Conservation (phyloP, 2,329 filamentous ascomycete genomes). For the Monilinia polystroma region DNA sequence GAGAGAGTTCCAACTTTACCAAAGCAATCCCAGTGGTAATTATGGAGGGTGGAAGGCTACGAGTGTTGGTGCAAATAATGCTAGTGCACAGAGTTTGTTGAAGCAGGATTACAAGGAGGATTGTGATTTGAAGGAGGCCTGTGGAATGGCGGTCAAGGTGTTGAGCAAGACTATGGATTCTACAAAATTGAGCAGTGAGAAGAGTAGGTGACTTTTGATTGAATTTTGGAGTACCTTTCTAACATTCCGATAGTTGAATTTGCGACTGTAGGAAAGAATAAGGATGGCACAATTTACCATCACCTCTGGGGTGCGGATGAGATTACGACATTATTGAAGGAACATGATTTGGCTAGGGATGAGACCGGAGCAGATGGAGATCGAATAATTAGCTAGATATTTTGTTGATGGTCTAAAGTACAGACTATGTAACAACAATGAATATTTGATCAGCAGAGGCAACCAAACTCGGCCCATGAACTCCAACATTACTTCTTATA, state of each 20-base stretch:
- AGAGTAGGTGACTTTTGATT: conserved; percentile 65
- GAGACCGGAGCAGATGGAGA: conserved; percentile 48
- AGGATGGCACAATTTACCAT: conserved; percentile 96
- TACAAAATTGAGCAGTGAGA: conserved; percentile 97
- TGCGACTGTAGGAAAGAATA: conserved; percentile 93
- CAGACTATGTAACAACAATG: conserved; percentile 37
- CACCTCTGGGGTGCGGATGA: conserved; percentile 96
- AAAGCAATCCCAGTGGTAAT: conserved; percentile 98
- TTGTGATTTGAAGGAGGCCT: conserved; percentile 92
- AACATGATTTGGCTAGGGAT: conserved; percentile 90
- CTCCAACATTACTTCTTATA: not conserved
- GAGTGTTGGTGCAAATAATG: conserved; percentile 96
- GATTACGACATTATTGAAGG: conserved; percentile 89
- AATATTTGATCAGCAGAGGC: conserved; percentile 23
- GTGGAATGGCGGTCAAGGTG: conserved; percentile 96
- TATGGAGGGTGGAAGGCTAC: conserved; percentile 99
- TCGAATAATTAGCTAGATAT: conserved; percentile 37
- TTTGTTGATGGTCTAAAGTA: conserved; percentile 19
- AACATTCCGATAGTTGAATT: conserved; percentile 72
- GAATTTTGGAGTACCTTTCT: conserved; percentile 22
- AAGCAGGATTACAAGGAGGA: conserved; percentile 99
- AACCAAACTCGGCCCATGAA: not conserved
- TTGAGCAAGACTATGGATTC: conserved; percentile 99
- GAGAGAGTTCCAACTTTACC: conserved; percentile 96
- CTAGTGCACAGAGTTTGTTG: conserved; percentile 90